These are phyloP conservation scores for Lachancea cidri DNA, from an alignment of 805 yeast species.

Conservation along the genomic window DNA sequence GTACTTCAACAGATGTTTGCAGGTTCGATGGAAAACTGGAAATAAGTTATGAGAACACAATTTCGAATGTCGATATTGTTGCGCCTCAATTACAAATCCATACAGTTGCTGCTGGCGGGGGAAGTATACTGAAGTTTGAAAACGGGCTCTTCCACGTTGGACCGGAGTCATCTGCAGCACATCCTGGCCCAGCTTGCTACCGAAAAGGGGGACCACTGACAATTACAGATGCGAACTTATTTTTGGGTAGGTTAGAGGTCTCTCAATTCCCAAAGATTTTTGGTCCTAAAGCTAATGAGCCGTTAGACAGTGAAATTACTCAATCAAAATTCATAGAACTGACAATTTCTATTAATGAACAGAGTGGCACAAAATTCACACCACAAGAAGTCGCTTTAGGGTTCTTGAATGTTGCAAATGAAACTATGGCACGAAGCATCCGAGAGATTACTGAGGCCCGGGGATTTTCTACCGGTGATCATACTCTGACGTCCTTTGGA, in stretches of 20 bases:
- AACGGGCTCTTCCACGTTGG: constrained; percentile 78
- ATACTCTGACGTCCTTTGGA: constrained; percentile 77
- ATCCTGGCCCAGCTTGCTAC: constrained; percentile 88
- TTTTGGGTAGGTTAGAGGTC: constrained; percentile 66
- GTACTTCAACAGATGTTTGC: constrained; percentile 83
- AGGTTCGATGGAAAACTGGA: constrained; percentile 45
- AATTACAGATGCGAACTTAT: constrained; percentile 77
- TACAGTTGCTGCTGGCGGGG: constrained; percentile 86
- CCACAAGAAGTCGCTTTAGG: constrained; percentile 75
- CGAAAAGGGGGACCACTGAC: constrained; percentile 81
- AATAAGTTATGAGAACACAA: constrained; percentile 67
- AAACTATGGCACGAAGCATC: constrained; percentile 87
- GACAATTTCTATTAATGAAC: constrained; percentile 50
- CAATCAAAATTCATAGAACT: constrained; percentile 46
- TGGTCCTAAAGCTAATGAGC: constrained; percentile 73
- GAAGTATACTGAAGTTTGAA: constrained; percentile 60
- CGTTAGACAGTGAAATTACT: constrained; percentile 55
- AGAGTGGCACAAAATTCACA: constrained; percentile 37
- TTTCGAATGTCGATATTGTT: constrained; percentile 79
- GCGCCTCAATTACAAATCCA: constrained; percentile 80
- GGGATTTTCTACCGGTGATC: constrained; percentile 62
- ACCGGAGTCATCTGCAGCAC: constrained; percentile 82
- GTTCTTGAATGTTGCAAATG: constrained; percentile 77
- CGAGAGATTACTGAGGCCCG: constrained; percentile 80
- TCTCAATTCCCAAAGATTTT: constrained; percentile 76